phyloP scores from a whole-genome alignment of 1,139 yeast species.

The Arxiozyma bovina region DNA sequence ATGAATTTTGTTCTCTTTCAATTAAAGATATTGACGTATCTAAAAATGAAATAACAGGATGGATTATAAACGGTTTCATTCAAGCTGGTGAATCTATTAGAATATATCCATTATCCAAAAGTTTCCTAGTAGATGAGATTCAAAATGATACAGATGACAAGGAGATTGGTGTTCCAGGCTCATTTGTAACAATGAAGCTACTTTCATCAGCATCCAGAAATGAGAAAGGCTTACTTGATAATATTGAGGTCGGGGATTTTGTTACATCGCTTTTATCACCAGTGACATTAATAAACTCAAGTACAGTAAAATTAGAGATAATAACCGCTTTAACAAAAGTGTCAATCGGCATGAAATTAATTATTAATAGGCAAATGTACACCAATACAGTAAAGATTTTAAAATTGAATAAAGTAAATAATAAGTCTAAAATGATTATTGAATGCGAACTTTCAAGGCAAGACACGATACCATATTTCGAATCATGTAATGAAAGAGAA shows the following conservation, averaged over 20 bases:
- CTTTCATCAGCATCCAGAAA: not conserved
- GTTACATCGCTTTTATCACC: not conserved
- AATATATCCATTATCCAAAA: slow-evolving; percentile 46
- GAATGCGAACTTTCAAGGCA: slow-evolving; percentile 1
- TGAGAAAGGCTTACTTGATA: not conserved
- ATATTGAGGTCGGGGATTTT: slow-evolving; percentile 2
- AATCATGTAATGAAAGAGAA: not conserved
- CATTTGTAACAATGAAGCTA: slow-evolving; percentile 2
- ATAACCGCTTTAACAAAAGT: not conserved
- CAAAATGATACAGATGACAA: slow-evolving; percentile 10
- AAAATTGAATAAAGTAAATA: not conserved
- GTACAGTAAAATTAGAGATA: not conserved
- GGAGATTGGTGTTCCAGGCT: slow-evolving; percentile 1
- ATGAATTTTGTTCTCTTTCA: not conserved
- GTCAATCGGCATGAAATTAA: not conserved
- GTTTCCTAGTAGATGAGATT: slow-evolving; percentile 38
- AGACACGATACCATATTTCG: slow-evolving; percentile 1
- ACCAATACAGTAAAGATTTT: not conserved
- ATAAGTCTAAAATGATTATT: not conserved
- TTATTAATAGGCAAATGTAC: not conserved
- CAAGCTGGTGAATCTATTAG: slow-evolving; percentile 64
- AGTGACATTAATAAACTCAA: not conserved
- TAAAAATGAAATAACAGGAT: slow-evolving; percentile 43
- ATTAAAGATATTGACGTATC: not conserved
- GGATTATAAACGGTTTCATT: slow-evolving; percentile 61